phyloP scores from a whole-genome alignment of 352 stramenopile genomes.

The Aphanomyces astaci region DNA sequence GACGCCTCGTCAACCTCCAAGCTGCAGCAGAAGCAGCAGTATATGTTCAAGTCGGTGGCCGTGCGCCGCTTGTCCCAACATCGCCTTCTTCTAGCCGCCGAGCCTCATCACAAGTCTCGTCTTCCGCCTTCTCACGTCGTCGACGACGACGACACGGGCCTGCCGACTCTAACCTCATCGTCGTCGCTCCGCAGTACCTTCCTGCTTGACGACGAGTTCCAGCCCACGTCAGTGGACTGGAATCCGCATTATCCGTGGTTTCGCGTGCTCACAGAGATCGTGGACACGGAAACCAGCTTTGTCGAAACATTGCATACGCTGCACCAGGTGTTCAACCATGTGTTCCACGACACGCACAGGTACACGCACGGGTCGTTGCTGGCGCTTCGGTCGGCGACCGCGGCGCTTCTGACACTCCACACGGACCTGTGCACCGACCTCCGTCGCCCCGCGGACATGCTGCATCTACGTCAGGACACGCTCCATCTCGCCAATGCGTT shows the following conservation, averaged over 20 bases:
- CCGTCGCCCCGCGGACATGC: background rate
- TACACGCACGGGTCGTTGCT: slow-evolving; percentile 5
- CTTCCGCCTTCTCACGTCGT: background rate
- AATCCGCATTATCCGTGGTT: slow-evolving; percentile 4
- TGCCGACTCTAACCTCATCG: background rate
- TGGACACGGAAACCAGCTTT: slow-evolving; percentile 8
- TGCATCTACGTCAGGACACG: background rate
- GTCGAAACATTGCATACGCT: slow-evolving; percentile 3
- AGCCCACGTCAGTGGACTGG: background rate
- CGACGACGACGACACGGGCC: background rate
- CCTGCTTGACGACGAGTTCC: background rate
- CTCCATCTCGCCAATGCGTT: background rate
- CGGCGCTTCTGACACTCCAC: slow-evolving; percentile 12
- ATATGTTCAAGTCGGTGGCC: slow-evolving; percentile 1
- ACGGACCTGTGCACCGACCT: background rate
- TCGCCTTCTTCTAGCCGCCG: background rate
- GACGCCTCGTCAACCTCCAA: background rate
- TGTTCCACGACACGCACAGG: background rate
- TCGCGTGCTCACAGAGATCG: background rate
- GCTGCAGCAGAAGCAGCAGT: background rate
- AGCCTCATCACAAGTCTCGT: background rate
- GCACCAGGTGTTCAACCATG: slow-evolving; percentile 6
- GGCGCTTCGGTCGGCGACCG: background rate
- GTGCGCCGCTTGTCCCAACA: background rate
- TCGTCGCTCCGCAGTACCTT: background rate